phyloP scores from a whole-genome alignment of 2,329 filamentous ascomycete genomes.

The Botryosphaeria dothidea region DNA sequence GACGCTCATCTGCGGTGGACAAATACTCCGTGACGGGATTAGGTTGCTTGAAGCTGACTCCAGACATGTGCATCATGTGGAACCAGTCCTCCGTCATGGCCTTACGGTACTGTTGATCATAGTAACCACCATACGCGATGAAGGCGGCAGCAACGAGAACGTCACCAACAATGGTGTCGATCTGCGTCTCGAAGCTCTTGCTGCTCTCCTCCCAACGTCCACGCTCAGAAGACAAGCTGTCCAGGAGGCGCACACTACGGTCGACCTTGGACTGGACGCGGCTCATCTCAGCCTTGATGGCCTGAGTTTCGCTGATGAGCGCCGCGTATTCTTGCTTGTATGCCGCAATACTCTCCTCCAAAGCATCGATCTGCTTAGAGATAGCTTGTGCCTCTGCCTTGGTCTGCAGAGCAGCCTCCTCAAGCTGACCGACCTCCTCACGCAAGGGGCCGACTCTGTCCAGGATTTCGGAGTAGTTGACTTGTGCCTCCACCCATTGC shows the following conservation, averaged over 20 bases:
- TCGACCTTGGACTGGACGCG: conserved; percentile 98
- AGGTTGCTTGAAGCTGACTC: conserved; percentile 86
- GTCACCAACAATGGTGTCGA: conserved; percentile 92
- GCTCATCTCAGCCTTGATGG: conserved; percentile 96
- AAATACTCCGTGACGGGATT: conserved; percentile 96
- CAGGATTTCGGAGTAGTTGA: conserved; percentile 96
- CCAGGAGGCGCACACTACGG: conserved; percentile 88
- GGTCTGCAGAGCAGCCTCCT: conserved; percentile 86
- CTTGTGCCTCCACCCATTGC: conserved; percentile 95
- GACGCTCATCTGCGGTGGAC: conserved; percentile 90
- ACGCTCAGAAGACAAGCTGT: conserved; percentile 92
- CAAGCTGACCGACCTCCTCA: conserved; percentile 82
- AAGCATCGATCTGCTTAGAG: conserved; percentile 77
- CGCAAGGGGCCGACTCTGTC: conserved; percentile 90
- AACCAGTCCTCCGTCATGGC: conserved; percentile 98
- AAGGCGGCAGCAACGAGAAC: conserved; percentile 96
- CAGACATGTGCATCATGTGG: conserved; percentile 88
- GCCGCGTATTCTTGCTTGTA: conserved; percentile 97
- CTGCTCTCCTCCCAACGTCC: conserved; percentile 95
- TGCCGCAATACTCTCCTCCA: conserved; percentile 87
- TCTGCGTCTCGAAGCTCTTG: conserved; percentile 97
- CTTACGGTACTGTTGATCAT: conserved; percentile 97
- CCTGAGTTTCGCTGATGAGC: conserved; percentile 93
- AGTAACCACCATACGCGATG: conserved; percentile 93
- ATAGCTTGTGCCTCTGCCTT: conserved; percentile 92